phyloP scores from a whole-genome alignment of 2,329 filamentous ascomycete genomes.

The Monosporascus sp. region DNA sequence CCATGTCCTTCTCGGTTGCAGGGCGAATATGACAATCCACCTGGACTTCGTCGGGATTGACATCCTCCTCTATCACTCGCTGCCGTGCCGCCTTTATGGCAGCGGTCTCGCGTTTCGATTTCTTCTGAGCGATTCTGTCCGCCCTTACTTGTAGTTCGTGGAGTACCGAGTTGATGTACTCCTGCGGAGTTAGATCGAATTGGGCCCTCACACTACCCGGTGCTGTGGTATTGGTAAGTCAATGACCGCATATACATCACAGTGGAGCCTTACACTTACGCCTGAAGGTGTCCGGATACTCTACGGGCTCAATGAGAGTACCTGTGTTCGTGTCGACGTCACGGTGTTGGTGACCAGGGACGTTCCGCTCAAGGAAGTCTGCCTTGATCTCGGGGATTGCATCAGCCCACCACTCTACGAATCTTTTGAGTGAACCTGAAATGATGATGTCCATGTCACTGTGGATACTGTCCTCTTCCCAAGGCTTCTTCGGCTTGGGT shows the following conservation, averaged over 20 bases:
- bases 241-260: not conserved
- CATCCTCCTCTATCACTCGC: conserved; percentile 3
- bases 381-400: conserved; percentile 5
- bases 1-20: conserved; percentile 32
- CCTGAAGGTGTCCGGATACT: conserved; percentile 26
- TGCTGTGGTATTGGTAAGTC: not conserved
- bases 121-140: not conserved
- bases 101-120: not conserved
- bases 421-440: conserved; percentile 1
- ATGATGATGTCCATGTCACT: not conserved
- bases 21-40: conserved; percentile 38
- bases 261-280: conserved; percentile 5
- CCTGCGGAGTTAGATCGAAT: not conserved
- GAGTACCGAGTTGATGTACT: not conserved
- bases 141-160: conserved; percentile 9
- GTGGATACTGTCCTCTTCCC: not conserved
- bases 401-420: conserved; percentile 14
- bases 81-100: not conserved
- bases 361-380: conserved; percentile 26
- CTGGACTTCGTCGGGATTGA: conserved; percentile 4
- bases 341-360: conserved; percentile 24
- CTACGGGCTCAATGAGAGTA: conserved; percentile 25
- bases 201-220: not conserved
- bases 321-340: conserved; percentile 37
- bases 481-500: not conserved